Conservation (phyloP, 2,329 filamentous ascomycete species). For the Talaromyces albobiverticillius region DNA sequence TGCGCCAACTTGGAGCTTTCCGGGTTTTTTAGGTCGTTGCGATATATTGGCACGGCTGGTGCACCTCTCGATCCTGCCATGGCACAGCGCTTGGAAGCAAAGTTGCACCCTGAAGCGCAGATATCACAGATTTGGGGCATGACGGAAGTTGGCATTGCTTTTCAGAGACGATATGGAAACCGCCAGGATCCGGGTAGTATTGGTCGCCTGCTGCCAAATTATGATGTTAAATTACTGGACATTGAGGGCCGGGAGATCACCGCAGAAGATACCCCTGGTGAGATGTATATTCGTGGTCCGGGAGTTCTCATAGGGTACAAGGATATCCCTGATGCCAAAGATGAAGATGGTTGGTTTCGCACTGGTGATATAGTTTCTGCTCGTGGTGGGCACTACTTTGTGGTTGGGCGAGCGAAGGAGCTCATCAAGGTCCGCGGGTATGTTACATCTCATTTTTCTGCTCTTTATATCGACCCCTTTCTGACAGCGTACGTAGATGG, state of each 20-base stretch:
- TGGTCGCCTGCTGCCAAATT: constrained; percentile 43
- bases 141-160: constrained; percentile 51
- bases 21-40: constrained; percentile 39
- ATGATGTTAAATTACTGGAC: constrained; percentile 36
- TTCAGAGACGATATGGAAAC: constrained; percentile 40
- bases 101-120: constrained; percentile 40
- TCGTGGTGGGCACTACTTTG: constrained; percentile 35
- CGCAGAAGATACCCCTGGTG: constrained; percentile 32
- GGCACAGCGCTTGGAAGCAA: constrained; percentile 38
- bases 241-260: constrained; percentile 29
- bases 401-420: constrained; percentile 43
- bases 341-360: constrained; percentile 40
- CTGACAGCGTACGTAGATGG: constrained; percentile 32
- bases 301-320: constrained; percentile 38
- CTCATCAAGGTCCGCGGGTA: constrained; percentile 48
- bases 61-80: constrained; percentile 45
- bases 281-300: constrained; percentile 41
- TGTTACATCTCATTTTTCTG: neutral
- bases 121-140: constrained; percentile 54
- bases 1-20: constrained; percentile 20
- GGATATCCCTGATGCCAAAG: constrained; percentile 32
- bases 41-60: constrained; percentile 48
- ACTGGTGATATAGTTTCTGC: constrained; percentile 43
- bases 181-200: constrained; percentile 47
- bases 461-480: neutral